Conservation (phyloP, 345 rosid species). For the Lagerstroemia speciosa region DNA sequence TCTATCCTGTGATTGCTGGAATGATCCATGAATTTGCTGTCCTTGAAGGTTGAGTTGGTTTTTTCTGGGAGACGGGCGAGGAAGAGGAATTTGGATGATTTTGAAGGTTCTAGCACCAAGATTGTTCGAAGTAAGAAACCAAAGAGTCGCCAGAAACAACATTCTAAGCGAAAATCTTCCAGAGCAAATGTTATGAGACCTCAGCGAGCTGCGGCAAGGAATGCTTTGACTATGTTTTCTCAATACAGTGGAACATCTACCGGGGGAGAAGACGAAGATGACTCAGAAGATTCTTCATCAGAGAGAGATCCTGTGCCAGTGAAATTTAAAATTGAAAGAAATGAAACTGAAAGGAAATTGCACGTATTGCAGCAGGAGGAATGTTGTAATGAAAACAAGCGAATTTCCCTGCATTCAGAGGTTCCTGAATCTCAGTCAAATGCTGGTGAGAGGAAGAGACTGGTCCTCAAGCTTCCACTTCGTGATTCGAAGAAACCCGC, state of each 20-base stretch:
- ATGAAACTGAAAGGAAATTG: slow-evolving; percentile 34
- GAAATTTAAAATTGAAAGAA: slow-evolving; percentile 25
- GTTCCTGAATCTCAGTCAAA: slow-evolving; percentile 36
- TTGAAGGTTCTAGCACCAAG: slow-evolving; percentile 42
- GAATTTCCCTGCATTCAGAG: slow-evolving; percentile 24
- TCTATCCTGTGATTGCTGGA: background rate
- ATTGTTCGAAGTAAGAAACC: slow-evolving; percentile 38
- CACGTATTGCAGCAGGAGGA: slow-evolving; percentile 29
- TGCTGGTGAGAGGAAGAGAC: slow-evolving; percentile 50
- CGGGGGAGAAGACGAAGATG: slow-evolving; percentile 55
- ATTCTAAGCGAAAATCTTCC: slow-evolving; percentile 49
- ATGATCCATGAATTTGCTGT: slow-evolving; percentile 8
- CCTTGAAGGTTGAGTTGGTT: slow-evolving; percentile 53
- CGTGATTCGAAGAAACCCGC: slow-evolving; percentile 47
- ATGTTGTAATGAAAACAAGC: slow-evolving; percentile 21
- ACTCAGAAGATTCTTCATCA: slow-evolving; percentile 48
- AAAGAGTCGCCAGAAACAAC: slow-evolving; percentile 43
- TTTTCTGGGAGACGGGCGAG: slow-evolving; percentile 66
- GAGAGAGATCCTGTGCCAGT: slow-evolving; percentile 33
- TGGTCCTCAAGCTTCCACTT: slow-evolving; percentile 66
- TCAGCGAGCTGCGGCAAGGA: slow-evolving; percentile 86
- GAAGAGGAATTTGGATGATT: slow-evolving; percentile 65
- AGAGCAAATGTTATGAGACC: slow-evolving; percentile 67
- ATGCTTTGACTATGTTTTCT: slow-evolving; percentile 78
- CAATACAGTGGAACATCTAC: slow-evolving; percentile 72